Percentiles rank a stretch among this genome's conserved stretches.
These are phyloP conservation scores for Adansonia rubrostipa DNA, from an alignment of 441 rosid species.

Conservation along the genomic window DNA sequence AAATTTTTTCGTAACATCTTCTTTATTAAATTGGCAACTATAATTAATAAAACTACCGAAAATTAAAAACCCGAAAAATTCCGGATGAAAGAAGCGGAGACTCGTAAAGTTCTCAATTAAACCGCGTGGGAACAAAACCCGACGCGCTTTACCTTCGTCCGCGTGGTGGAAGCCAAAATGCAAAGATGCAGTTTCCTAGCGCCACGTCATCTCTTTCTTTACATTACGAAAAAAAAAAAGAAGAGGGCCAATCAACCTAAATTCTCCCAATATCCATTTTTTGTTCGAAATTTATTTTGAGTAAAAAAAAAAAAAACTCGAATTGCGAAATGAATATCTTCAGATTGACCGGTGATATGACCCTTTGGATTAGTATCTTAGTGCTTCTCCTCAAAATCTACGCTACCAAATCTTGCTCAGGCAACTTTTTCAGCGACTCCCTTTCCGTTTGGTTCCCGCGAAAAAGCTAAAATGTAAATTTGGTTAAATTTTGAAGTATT, in stretches of 20 bases:
- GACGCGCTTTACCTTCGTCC: neutral
- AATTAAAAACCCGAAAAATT: neutral
- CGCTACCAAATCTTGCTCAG: constrained; percentile 93
- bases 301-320: neutral
- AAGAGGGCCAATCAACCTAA: neutral
- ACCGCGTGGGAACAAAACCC: constrained; percentile 4
- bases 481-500: neutral
- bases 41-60: neutral
- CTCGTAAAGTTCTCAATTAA: neutral
- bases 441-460: constrained; percentile 24
- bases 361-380: constrained; percentile 80
- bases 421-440: constrained; percentile 33
- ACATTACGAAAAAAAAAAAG: neutral
- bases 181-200: constrained; percentile 32
- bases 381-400: constrained; percentile 96
- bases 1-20: too few species aligned
- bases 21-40: too few species aligned
- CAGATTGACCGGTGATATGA: constrained; percentile 93
- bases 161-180: neutral
- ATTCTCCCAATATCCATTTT: neutral
- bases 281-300: neutral
- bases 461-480: neutral
- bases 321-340: constrained; percentile 78
- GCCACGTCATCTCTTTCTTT: constrained; percentile 54
- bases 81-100: neutral